These are phyloP conservation scores for Fraxinus velutina DNA, from an alignment of 305 asterid species.

Conservation along the genomic window DNA sequence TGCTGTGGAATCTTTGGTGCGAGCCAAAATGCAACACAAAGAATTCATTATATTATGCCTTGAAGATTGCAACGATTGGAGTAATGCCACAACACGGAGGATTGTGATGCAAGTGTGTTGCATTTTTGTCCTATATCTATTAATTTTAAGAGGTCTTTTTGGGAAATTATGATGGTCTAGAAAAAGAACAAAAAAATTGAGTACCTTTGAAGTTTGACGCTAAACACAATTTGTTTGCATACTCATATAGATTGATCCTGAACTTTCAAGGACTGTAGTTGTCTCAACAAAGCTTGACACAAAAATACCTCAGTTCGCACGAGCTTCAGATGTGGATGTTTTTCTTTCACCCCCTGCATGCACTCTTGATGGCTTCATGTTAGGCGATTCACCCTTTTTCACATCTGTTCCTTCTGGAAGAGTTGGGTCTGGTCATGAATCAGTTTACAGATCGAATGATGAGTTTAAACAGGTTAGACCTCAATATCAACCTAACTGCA, in stretches of 20 bases:
- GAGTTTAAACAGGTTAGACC: slow-evolving; percentile 84
- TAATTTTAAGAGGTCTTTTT: not conserved
- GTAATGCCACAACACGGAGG: slow-evolving; percentile 90
- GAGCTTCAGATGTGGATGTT: slow-evolving; percentile 94
- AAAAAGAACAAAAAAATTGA: not conserved
- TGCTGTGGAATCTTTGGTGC: slow-evolving; percentile 84
- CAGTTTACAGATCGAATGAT: slow-evolving; percentile 83
- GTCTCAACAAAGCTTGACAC: slow-evolving; percentile 97
- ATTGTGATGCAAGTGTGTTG: slow-evolving; percentile 88
- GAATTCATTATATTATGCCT: slow-evolving; percentile 95
- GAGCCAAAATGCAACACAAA: slow-evolving; percentile 95
- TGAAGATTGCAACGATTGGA: slow-evolving; percentile 98
- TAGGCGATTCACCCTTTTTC: slow-evolving; percentile 92
- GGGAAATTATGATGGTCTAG: not conserved
- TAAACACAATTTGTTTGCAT: slow-evolving; percentile 8
- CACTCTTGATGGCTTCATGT: slow-evolving; percentile 90
- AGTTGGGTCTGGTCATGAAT: slow-evolving; percentile 78
- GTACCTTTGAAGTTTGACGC: not conserved
- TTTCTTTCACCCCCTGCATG: slow-evolving; percentile 92
- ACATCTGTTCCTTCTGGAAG: slow-evolving; percentile 96
- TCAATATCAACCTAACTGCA: slow-evolving; percentile 18
- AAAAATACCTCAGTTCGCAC: slow-evolving; percentile 92
- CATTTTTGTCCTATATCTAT: slow-evolving; percentile 16
- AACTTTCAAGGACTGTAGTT: slow-evolving; percentile 88
- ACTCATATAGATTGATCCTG: slow-evolving; percentile 79